These are phyloP conservation scores for Carpinus fangiana DNA, from an alignment of 306 rosid genomes.

Conservation along the genomic window DNA sequence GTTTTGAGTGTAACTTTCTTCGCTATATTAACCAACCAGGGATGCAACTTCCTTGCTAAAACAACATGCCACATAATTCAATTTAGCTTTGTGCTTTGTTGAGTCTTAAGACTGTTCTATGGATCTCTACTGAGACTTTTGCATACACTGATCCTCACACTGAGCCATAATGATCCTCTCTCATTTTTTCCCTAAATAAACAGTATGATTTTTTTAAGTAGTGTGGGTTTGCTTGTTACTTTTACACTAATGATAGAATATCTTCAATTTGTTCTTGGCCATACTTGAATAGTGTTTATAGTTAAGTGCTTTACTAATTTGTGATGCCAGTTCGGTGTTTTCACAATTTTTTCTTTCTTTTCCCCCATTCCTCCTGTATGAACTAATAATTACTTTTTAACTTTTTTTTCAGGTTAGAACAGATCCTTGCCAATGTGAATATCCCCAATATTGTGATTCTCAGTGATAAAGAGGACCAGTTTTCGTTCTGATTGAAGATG, in stretches of 20 bases:
- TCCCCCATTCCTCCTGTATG: not conserved
- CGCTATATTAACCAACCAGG: no score
- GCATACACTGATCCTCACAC: no score
- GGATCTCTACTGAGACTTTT: no score
- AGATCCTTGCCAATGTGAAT: constrained; percentile 68
- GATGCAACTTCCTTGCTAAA: no score
- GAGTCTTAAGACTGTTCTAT: no score
- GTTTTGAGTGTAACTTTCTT: no score
- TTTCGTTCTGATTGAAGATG: not conserved
- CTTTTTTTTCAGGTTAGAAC: constrained; percentile 59
- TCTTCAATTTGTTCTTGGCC: not conserved
- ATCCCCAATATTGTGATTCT: constrained; percentile 65
- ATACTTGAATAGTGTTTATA: not conserved
- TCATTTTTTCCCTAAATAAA: no score
- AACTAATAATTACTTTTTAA: not conserved
- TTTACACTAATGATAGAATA: not conserved
- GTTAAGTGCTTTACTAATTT: not conserved
- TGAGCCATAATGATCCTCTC: no score
- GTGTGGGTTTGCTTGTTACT: no score
- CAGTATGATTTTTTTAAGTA: no score
- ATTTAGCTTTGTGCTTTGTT: no score
- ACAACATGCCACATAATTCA: no score
- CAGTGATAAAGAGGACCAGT: constrained; percentile 34
- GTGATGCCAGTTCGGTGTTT: not conserved
- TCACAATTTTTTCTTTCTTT: not conserved